These are phyloP conservation scores for Gonapodya prolifera DNA, from an alignment of 192 early-diverging fungal genomes.

Conservation along the genomic window DNA sequence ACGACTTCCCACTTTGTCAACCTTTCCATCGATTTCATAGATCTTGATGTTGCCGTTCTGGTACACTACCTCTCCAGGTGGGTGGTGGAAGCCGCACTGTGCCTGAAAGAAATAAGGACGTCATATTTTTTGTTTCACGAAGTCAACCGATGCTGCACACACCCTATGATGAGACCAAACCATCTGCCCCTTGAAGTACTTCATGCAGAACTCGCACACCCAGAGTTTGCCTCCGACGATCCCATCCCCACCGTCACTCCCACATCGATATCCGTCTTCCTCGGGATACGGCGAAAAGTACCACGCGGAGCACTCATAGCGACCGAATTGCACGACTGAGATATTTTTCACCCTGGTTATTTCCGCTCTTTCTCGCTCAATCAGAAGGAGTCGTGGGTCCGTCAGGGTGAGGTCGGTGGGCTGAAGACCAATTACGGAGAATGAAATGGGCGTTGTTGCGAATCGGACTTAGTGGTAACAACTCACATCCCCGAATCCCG, in stretches of 20 bases:
- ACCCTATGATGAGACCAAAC: conserved; percentile 27
- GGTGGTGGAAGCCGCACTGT: conserved; percentile 59
- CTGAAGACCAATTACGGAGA: not conserved
- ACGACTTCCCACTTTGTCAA: conserved; percentile 46
- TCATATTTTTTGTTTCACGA: not conserved
- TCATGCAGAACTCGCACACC: conserved; percentile 94
- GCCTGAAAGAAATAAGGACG: conserved; percentile 21
- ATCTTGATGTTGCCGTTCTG: conserved; percentile 55
- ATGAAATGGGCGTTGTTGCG: not conserved
- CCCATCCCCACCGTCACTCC: conserved; percentile 9
- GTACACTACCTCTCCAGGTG: conserved; percentile 76
- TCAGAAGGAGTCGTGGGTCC: not conserved
- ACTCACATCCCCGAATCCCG: not conserved
- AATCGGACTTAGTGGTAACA: not conserved
- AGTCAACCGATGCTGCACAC: not conserved
- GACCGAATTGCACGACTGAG: conserved; percentile 82
- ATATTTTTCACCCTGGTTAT: conserved; percentile 91
- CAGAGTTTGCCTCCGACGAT: conserved; percentile 64
- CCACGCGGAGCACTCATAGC: conserved; percentile 88
- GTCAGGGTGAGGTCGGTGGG: not conserved
- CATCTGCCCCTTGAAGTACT: conserved; percentile 63
- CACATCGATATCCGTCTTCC: conserved; percentile 32
- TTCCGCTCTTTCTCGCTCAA: conserved; percentile 27
- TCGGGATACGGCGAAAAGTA: conserved; percentile 97
- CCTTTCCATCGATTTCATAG: conserved; percentile 81